These are phyloP conservation scores for Stygiomarasmius scandens DNA, from an alignment of 1,284 basidiomycete species.

Conservation along the genomic window DNA sequence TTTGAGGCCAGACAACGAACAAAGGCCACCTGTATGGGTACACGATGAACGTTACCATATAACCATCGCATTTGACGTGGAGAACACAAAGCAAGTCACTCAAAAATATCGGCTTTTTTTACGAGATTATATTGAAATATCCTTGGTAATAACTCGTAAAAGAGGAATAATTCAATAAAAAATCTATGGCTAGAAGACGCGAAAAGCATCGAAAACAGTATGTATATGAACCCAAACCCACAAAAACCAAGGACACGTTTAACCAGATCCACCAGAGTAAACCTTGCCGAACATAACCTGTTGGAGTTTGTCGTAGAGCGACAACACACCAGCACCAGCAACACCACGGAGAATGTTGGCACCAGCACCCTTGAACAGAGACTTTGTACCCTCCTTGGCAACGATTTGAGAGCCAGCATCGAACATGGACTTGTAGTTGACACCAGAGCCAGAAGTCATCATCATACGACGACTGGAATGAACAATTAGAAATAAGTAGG, in stretches of 20 bases:
- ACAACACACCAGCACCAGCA: constrained; percentile 96
- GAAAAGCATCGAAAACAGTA: neutral
- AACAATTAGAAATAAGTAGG: constrained; percentile 26
- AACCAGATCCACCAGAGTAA: constrained; percentile 80
- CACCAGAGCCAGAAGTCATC: constrained; percentile 87
- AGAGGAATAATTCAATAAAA: neutral
- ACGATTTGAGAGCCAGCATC: constrained; percentile 84
- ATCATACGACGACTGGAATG: constrained; percentile 86
- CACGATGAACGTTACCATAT: neutral
- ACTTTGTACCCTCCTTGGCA: constrained; percentile 88
- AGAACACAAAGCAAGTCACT: neutral
- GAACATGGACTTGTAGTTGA: constrained; percentile 93
- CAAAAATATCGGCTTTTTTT: neutral
- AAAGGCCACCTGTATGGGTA: neutral
- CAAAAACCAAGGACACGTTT: constrained; percentile 29
- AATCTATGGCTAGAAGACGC: neutral
- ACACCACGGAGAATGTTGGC: constrained; percentile 97
- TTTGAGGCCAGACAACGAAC: neutral
- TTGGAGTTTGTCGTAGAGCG: constrained; percentile 93
- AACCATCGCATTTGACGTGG: neutral
- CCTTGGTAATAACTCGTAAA: neutral
- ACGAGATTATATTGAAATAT: neutral
- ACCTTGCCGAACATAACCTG: constrained; percentile 93
- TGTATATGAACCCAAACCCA: constrained; percentile 14
- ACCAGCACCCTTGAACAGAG: constrained; percentile 95